A percentile compares a stretch with the other conserved stretches of the same genome.
phyloP scores from a whole-genome alignment of 1,139 yeast genomes.

The Blastobotrys apis region DNA sequence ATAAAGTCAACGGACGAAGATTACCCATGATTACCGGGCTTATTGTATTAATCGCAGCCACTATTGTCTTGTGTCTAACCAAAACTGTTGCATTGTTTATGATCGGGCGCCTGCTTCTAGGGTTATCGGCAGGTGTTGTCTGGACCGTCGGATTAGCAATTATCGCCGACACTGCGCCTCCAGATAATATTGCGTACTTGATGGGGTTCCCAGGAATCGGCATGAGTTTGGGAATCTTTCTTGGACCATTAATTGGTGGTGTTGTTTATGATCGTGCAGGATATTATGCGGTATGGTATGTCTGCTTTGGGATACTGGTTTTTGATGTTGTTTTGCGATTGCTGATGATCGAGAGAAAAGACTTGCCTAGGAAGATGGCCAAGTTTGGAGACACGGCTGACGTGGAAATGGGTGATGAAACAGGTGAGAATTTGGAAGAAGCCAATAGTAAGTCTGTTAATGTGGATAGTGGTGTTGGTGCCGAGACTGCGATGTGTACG shows the following conservation, averaged over 20 bases:
- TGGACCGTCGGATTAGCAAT: slow-evolving; percentile 41
- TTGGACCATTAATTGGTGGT: slow-evolving; percentile 39
- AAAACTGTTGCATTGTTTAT: slow-evolving; percentile 28
- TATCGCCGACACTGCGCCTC: slow-evolving; percentile 31
- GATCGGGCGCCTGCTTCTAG: slow-evolving; percentile 36
- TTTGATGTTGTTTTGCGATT: slow-evolving; percentile 34
- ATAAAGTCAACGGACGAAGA: slow-evolving; percentile 27
- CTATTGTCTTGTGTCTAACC: slow-evolving; percentile 32
- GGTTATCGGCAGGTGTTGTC: slow-evolving; percentile 36
- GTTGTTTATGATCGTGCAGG: slow-evolving; percentile 35
- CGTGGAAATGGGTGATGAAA: background rate
- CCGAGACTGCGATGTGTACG: background rate
- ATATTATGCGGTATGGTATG: slow-evolving; percentile 34
- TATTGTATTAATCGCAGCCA: slow-evolving; percentile 31
- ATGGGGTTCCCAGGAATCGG: slow-evolving; percentile 36
- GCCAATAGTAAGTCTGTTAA: background rate
- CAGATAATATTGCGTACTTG: slow-evolving; percentile 27
- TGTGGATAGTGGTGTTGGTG: background rate
- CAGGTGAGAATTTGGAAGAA: background rate
- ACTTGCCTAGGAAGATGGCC: slow-evolving; percentile 11
- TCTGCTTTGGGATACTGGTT: slow-evolving; percentile 33
- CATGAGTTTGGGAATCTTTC: slow-evolving; percentile 31
- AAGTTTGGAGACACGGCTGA: slow-evolving; percentile 7
- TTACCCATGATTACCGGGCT: slow-evolving; percentile 34
- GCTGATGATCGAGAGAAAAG: slow-evolving; percentile 31